phyloP scores from a whole-genome alignment of 192 early-diverging fungal genomes.

The Backusella circina region DNA sequence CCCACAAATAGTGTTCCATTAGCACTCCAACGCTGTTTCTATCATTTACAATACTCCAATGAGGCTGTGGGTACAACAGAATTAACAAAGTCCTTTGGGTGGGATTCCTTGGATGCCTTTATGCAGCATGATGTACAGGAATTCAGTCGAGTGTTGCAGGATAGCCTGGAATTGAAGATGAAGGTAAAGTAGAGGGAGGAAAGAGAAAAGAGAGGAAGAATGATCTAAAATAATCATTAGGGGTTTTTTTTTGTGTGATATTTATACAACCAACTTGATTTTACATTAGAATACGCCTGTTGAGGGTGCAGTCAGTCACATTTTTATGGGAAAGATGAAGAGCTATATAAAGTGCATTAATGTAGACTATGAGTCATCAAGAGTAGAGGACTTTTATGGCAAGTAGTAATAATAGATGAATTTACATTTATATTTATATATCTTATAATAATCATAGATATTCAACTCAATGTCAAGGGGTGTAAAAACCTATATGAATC shows the following conservation, averaged over 20 bases:
- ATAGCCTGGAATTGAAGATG: conserved; percentile 97
- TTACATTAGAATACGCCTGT: conserved; percentile 70
- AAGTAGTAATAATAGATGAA: not conserved
- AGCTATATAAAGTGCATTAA: conserved; percentile 94
- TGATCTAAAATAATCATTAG: not conserved
- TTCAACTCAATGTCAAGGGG: conserved; percentile 96
- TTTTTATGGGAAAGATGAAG: conserved; percentile 97
- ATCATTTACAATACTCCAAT: conserved; percentile 74
- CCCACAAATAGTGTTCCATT: conserved; percentile 83
- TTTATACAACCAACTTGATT: not conserved
- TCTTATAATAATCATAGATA: conserved; percentile 53
- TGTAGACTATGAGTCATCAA: conserved; percentile 91
- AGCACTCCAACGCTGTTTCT: conserved; percentile 93
- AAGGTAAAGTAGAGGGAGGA: conserved; percentile 71
- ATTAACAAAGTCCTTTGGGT: conserved; percentile 97
- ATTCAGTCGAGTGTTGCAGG: conserved; percentile 95
- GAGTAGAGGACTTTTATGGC: conserved; percentile 94
- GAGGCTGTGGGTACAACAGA: conserved; percentile 86
- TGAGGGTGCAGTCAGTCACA: conserved; percentile 83
- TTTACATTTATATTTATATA: not conserved
- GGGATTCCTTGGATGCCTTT: conserved; percentile 93
- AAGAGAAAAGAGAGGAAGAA: not conserved
- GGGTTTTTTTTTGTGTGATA: not conserved
- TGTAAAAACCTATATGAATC: conserved; percentile 81
- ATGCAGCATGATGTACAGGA: conserved; percentile 99